These are phyloP conservation scores for Colletotrichum liriopes DNA, from an alignment of 2,329 filamentous ascomycete species.

Conservation along the genomic window DNA sequence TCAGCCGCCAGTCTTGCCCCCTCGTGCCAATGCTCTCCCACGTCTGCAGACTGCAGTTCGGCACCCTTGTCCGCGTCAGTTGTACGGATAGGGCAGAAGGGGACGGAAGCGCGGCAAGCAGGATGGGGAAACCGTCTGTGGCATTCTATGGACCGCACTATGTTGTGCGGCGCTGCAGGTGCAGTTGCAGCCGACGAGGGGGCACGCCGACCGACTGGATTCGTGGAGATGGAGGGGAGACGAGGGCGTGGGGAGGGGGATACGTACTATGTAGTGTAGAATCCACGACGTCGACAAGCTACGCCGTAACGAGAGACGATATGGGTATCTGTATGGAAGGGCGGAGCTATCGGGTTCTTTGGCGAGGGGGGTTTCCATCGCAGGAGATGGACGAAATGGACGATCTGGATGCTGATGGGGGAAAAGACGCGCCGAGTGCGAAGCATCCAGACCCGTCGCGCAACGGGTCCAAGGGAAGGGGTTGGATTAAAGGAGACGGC, in stretches of 20 bases:
- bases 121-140: slow-evolving; percentile 26
- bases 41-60: neutral
- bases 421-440: neutral
- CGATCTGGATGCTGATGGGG: neutral
- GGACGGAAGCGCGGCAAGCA: slow-evolving; percentile 35
- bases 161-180: slow-evolving; percentile 40
- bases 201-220: slow-evolving; percentile 35
- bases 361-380: neutral
- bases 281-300: slow-evolving; percentile 4
- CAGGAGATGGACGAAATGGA: slow-evolving; percentile 5
- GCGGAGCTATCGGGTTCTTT: slow-evolving; percentile 3
- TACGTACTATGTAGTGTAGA: neutral
- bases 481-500: neutral
- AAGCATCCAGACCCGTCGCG: neutral
- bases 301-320: slow-evolving; percentile 8
- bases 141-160: slow-evolving; percentile 11
- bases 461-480: slow-evolving; percentile 5
- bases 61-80: slow-evolving; percentile 15
- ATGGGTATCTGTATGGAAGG: neutral
- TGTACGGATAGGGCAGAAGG: slow-evolving; percentile 27
- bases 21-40: neutral
- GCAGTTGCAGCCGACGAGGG: slow-evolving; percentile 38
- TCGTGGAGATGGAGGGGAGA: slow-evolving; percentile 38
- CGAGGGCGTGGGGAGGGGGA: slow-evolving; percentile 2
- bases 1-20: neutral